phyloP scores from a whole-genome alignment of 495 filamentous ascomycete species.

The Lasiosphaeriaceae sp. region DNA sequence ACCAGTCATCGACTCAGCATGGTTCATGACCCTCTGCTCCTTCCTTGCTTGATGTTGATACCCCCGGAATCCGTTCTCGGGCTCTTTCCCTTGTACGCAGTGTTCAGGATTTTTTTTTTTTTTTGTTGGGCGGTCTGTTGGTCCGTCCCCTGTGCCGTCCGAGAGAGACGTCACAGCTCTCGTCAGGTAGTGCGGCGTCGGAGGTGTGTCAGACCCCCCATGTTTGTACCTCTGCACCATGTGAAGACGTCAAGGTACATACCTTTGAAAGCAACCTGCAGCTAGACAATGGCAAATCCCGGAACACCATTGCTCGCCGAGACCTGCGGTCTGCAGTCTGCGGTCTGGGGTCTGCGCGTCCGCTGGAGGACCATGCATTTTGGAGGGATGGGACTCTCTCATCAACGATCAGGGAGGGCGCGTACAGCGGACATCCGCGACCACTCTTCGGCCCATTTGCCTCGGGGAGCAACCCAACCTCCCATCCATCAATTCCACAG shows the following conservation, averaged over 20 bases:
- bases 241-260: not conserved
- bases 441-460: no score
- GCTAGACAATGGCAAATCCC: not conserved
- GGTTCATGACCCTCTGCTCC: not conserved
- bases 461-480: no score
- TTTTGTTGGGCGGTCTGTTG: not conserved
- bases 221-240: not conserved
- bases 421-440: no score
- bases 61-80: not conserved
- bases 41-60: not conserved
- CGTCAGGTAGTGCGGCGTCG: not conserved
- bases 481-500: not conserved
- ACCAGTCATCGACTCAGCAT: not conserved
- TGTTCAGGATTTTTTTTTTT: not conserved
- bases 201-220: slow-evolving; percentile 12
- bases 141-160: not conserved
- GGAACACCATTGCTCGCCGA: not conserved
- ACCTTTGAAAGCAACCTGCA: not conserved
- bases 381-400: not conserved
- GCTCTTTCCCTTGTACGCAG: not conserved
- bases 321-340: not conserved
- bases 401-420: not conserved
- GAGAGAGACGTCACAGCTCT: slow-evolving; percentile 2
- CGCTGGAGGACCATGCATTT: not conserved
- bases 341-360: not conserved